Evolutionary conservation across 2,329 filamentous ascomycete species (phyloP).

Genomic region (Aspergillus texensis): DNA sequence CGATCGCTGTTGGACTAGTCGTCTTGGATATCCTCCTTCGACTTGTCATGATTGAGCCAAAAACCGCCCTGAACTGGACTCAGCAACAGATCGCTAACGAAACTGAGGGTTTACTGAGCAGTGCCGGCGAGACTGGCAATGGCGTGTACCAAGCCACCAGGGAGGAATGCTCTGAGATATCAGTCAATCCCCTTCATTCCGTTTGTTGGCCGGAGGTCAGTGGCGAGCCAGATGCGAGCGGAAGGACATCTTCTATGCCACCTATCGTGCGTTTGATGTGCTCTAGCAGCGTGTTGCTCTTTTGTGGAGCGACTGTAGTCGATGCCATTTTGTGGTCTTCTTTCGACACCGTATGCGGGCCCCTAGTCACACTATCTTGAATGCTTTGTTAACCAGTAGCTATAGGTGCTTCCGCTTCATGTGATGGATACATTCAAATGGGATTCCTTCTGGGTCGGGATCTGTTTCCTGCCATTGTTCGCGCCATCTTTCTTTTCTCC

Average conservation of each 20-base stretch:
- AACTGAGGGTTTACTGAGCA: constrained; percentile 12
- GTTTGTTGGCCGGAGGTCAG: background rate
- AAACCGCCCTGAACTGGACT: constrained; percentile 19
- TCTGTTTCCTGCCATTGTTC: constrained; percentile 62
- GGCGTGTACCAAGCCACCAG: background rate
- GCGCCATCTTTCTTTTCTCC: constrained; percentile 65
- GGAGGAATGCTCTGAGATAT: background rate
- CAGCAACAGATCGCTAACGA: constrained; percentile 9
- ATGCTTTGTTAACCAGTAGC: background rate
- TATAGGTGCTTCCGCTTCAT: constrained; percentile 57
- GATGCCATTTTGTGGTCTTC: constrained; percentile 56
- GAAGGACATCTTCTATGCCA: constrained; percentile 16
- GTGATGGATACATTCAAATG: constrained; percentile 59
- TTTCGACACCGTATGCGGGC: constrained; percentile 51
- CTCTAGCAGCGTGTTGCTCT: constrained; percentile 47
- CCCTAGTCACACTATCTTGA: background rate
- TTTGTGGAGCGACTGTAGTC: constrained; percentile 50
- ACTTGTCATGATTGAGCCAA: constrained; percentile 58
- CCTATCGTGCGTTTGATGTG: constrained; percentile 36
- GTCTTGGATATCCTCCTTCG: constrained; percentile 63
- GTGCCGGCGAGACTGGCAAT: background rate
- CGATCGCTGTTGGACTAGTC: constrained; percentile 50
- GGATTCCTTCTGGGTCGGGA: constrained; percentile 58
- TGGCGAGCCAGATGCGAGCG: constrained; percentile 15
- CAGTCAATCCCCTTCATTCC: background rate